Evolutionary conservation across 2,329 filamentous ascomycete species (phyloP).

Genomic region (Pestalotiopsis sp.): DNA sequence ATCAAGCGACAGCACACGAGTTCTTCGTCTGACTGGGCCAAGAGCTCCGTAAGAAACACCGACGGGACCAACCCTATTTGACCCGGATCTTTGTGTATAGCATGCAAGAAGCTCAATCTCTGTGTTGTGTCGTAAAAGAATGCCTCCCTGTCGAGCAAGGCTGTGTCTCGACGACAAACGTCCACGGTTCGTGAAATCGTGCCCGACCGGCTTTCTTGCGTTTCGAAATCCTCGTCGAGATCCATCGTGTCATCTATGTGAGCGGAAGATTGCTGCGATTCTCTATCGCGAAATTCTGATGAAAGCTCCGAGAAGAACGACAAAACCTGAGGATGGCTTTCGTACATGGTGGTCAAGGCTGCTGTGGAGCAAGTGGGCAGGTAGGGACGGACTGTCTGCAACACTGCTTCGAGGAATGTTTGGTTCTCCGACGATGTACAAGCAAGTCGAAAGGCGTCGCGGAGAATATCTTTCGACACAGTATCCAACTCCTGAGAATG

Average conservation of each 20-base stretch:
- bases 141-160: constrained; percentile 42
- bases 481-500: constrained; percentile 50
- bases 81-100: constrained; percentile 41
- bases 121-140: constrained; percentile 50
- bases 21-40: constrained; percentile 51
- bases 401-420: constrained; percentile 45
- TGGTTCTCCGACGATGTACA: constrained; percentile 45
- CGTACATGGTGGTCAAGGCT: constrained; percentile 37
- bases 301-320: constrained; percentile 43
- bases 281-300: constrained; percentile 30
- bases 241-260: constrained; percentile 61
- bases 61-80: constrained; percentile 52
- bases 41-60: constrained; percentile 48
- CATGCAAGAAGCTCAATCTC: constrained; percentile 45
- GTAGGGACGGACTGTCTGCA: constrained; percentile 44
- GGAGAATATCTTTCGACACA: constrained; percentile 39
- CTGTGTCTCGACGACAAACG: constrained; percentile 46
- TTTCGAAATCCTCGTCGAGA: constrained; percentile 64
- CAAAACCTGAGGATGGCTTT: constrained; percentile 41
- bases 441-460: constrained; percentile 40
- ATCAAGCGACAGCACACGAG: constrained; percentile 52
- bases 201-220: constrained; percentile 53
- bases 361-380: constrained; percentile 44
- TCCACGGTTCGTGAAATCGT: constrained; percentile 35
- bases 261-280: constrained; percentile 30